phyloP scores from a whole-genome alignment of 176 grass and related monocot genomes.

The Ensete glaucum region DNA sequence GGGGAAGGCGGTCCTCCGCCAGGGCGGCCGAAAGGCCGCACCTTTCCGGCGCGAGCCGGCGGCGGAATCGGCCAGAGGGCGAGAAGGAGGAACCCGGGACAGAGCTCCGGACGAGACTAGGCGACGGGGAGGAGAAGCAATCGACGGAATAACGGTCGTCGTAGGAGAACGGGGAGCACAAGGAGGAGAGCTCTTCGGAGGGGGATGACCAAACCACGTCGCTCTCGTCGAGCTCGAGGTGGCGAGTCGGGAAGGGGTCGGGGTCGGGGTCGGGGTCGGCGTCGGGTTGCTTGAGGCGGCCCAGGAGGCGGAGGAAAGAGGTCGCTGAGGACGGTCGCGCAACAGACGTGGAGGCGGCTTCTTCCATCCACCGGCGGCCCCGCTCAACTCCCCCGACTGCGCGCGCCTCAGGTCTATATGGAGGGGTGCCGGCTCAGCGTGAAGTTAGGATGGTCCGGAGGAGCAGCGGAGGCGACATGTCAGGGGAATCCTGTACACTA shows the following conservation, averaged over 20 bases:
- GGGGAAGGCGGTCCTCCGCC: background rate
- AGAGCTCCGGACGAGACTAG: background rate
- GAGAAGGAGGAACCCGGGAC: background rate
- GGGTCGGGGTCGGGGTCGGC: background rate
- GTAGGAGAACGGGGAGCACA: background rate
- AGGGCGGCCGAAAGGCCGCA: background rate
- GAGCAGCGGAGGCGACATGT: background rate
- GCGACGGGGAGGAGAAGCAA: background rate
- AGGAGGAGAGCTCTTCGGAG: too few species aligned
- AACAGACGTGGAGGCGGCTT: background rate
- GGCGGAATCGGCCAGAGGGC: background rate
- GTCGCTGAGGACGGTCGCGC: too few species aligned
- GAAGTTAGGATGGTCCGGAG: background rate
- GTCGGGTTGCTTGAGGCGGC: background rate
- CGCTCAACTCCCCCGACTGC: background rate
- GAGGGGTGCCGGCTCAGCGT: background rate
- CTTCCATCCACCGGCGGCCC: background rate
- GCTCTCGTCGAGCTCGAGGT: slow-evolving; percentile 2
- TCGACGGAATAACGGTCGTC: background rate
- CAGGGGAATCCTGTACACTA: background rate
- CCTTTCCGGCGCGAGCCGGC: background rate
- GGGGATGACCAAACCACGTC: background rate
- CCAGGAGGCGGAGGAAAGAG: background rate
- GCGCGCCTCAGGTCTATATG: background rate
- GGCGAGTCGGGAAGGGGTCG: background rate